Conservation (phyloP, 2,329 filamentous ascomycete genomes). For the Trichoderma atrobrunneum region DNA sequence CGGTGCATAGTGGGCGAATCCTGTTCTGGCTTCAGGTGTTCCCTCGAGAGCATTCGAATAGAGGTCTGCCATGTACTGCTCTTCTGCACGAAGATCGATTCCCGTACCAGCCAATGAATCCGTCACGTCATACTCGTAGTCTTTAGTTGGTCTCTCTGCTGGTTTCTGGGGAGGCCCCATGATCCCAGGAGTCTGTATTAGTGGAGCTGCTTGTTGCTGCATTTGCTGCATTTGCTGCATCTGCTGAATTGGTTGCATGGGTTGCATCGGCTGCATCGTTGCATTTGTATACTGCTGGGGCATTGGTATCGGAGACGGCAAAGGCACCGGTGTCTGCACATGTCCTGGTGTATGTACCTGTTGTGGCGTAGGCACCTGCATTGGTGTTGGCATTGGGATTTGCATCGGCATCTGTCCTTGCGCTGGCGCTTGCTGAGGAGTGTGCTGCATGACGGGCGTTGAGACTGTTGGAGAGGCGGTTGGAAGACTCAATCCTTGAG, state of each 20-base stretch:
- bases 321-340: constrained; percentile 12
- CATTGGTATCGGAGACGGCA: constrained; percentile 22
- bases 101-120: constrained; percentile 83
- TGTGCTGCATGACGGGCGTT: constrained; percentile 33
- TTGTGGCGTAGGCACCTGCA: neutral
- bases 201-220: constrained; percentile 25
- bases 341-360: neutral
- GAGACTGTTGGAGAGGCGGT: constrained; percentile 32
- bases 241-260: constrained; percentile 23
- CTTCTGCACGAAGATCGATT: constrained; percentile 83
- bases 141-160: constrained; percentile 60
- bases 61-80: constrained; percentile 71
- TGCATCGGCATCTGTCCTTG: constrained; percentile 25
- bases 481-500: constrained; percentile 36
- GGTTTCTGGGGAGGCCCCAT: constrained; percentile 62
- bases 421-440: constrained; percentile 30
- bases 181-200: constrained; percentile 29
- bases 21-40: constrained; percentile 47
- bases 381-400: constrained; percentile 1
- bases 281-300: constrained; percentile 32
- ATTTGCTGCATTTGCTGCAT: constrained; percentile 16
- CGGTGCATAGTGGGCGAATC: constrained; percentile 51
- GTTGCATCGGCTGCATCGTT: constrained; percentile 30
- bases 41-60: constrained; percentile 52
- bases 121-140: constrained; percentile 68